Percentiles rank a stretch among this genome's conserved stretches.
Conservation (phyloP, 2,329 filamentous ascomycete species). For the Sclerotinia glacialis region DNA sequence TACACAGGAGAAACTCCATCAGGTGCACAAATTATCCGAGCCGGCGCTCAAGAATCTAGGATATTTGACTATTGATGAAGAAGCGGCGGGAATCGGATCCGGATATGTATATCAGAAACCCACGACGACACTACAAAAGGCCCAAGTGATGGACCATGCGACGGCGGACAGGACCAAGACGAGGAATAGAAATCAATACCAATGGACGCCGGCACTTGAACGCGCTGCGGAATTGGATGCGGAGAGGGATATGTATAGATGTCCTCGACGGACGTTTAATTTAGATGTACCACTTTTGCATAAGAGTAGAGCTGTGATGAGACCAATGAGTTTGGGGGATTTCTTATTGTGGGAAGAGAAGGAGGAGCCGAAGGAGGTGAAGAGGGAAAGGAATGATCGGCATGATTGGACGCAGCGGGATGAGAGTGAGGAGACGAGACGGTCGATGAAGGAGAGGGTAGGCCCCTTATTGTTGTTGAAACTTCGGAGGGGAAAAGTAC, state of each 20-base stretch:
- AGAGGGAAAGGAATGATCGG: slow-evolving; percentile 27
- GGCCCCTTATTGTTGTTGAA: slow-evolving; percentile 45
- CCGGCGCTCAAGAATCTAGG: slow-evolving; percentile 45
- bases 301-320: background rate
- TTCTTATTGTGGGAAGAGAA: slow-evolving; percentile 28
- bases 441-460: slow-evolving; percentile 29
- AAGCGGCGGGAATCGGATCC: slow-evolving; percentile 7
- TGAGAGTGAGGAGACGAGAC: slow-evolving; percentile 40
- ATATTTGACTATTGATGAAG: slow-evolving; percentile 34
- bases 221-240: slow-evolving; percentile 40
- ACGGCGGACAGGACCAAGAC: slow-evolving; percentile 42
- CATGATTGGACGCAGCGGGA: slow-evolving; percentile 59
- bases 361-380: slow-evolving; percentile 18
- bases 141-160: slow-evolving; percentile 32
- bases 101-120: slow-evolving; percentile 11
- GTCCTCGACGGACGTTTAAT: slow-evolving; percentile 40
- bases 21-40: slow-evolving; percentile 47
- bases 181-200: slow-evolving; percentile 47
- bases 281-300: slow-evolving; percentile 11
- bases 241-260: slow-evolving; percentile 35
- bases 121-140: slow-evolving; percentile 27
- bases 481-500: slow-evolving; percentile 40
- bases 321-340: slow-evolving; percentile 34
- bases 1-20: slow-evolving; percentile 45
- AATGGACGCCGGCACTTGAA: slow-evolving; percentile 42